These are phyloP conservation scores for Vanrija pseudolonga DNA, from an alignment of 1,284 basidiomycete species.

Conservation along the genomic window DNA sequence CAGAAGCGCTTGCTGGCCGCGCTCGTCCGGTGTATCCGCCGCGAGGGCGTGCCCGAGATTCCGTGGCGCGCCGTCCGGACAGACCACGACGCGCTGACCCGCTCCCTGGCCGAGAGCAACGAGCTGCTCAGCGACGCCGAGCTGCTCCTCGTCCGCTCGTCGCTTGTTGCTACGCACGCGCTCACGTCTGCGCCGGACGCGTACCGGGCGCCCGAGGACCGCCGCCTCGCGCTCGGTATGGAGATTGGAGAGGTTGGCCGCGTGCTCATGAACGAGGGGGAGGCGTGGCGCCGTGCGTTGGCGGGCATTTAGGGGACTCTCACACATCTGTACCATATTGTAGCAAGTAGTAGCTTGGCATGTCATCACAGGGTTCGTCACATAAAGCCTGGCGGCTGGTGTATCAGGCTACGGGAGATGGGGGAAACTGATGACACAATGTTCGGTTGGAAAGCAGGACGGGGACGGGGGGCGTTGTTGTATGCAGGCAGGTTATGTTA, in stretches of 20 bases:
- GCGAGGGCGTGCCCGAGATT: conserved; percentile 83
- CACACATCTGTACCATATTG: not conserved
- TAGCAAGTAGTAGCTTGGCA: not conserved
- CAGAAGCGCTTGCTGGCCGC: conserved; percentile 87
- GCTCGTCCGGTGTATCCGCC: conserved; percentile 73
- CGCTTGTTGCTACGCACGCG: conserved; percentile 40
- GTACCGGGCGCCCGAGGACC: conserved; percentile 35
- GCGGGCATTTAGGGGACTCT: conserved; percentile 27
- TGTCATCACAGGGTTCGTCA: too few relatives aligned
- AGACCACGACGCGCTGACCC: conserved; percentile 45
- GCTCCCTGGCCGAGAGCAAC: conserved; percentile 35
- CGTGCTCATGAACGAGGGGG: conserved; percentile 49
- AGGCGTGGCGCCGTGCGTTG: conserved; percentile 44
- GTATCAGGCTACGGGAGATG: too few relatives aligned
- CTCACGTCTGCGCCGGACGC: conserved; percentile 36
- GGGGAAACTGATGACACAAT: too few relatives aligned
- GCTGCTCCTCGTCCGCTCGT: conserved; percentile 37
- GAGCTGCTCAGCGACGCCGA: conserved; percentile 42
- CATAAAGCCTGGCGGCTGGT: too few relatives aligned
- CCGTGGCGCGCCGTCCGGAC: conserved; percentile 62
- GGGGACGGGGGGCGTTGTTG: not conserved
- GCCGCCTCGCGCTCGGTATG: conserved; percentile 46
- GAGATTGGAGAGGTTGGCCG: conserved; percentile 49
- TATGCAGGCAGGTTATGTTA: not conserved
- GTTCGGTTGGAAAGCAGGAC: not conserved